Base-by-base conservation (phyloP, 495 filamentous ascomycete species). In the Aspergillus baeticus region DNA sequence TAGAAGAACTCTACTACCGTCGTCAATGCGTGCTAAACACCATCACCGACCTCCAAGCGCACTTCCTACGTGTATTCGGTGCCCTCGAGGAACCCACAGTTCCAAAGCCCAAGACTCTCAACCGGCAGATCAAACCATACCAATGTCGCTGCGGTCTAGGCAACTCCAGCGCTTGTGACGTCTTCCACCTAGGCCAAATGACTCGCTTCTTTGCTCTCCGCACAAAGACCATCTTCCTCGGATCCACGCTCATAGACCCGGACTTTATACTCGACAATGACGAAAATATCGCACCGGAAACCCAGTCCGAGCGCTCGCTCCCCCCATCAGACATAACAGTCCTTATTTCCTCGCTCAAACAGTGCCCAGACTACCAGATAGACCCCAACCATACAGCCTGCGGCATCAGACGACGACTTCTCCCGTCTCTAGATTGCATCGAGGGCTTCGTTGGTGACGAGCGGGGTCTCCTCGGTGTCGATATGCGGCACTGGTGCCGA, bases 101-200 rank as follows among this genome's bases (percentile, higher is more conserved):
- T 42, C 10, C 38, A 44, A 3, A 51, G 20, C 46, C 43, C 61
- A 17, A 58, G 57, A 18, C 35, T 59, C 6, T 37, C 61, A 45
- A 36, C 61, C 7, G 48, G 61, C 18, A 54, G 54, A 42, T 51
- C 66, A 67, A 26, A 36, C 15, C n/a, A 62, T 71, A 71, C 22
- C 86, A 92, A 63, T 96, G 91, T 68, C 85, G 84, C 51, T 81
- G 88, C 0, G 89, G 88, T 36, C 91, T 93, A 64, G 87, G 86
- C 54, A 86, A 86, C 34, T 87, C 83, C 36, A 73, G 79, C 14
- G 81, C 87, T 57, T 96, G 91, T 67, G 91, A 96, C 69, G 84
- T 86, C 5, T 96, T 90, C 67, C 90, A 96, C 62, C 78, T 95
- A 0, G 91, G 91, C 14, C 89, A 95, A 70, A 91, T 91, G 78